Evolutionary conservation across 2,329 filamentous ascomycete genomes (phyloP), one percentile per base, ranked within the genome.

Genomic region (Aspergillus carbonarius): DNA sequence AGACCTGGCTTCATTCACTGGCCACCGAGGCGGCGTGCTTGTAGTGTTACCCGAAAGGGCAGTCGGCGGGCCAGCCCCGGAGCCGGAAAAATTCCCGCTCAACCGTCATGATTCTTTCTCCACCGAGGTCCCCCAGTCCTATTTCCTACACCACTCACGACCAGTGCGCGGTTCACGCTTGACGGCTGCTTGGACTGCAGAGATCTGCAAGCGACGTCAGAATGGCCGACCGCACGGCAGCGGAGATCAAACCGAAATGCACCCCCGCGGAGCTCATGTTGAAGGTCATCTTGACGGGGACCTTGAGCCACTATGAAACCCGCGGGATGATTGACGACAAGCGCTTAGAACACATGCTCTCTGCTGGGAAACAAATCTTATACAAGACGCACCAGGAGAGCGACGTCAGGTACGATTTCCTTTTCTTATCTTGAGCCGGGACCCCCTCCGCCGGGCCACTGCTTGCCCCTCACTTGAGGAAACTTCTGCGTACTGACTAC

Each of bases 291-390:
- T 66, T 81, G 42, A 74, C 74, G 32, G 77, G 78, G 47, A 80
- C 79, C 25, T 68, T 80, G 65, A 83, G 84, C 58, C 85, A 88
- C 68, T 88, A 87, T 76, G 82, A 83, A 68, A 82, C 80, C 54
- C 79, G 82, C 6, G 82, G 81, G 25, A 85, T 87, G 72, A 82
- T 88, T 66, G 82, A 84, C 61, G 82, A 85, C 59, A 80, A 81
- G 59, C 82, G 81, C 18, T 74, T 87, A 68, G 83, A 84, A 59
- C 75, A 80, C 63, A 80, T 85, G 74, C 76, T 88, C 53, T 81
- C 84, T 53, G 80, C 83, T 32, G 82, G 83, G 60, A 87, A 87
- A 70, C 82, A 83, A 64, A 85, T 84, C 49, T 72, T 87, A 18
- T 82, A 84, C 64, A 82, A 82, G 60, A 85, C 83, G 23, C 81